A percentile compares a stretch with the other conserved stretches of the same genome.
Conservation (phyloP, 2,329 filamentous ascomycete genomes). For the Monilinia polystroma region DNA sequence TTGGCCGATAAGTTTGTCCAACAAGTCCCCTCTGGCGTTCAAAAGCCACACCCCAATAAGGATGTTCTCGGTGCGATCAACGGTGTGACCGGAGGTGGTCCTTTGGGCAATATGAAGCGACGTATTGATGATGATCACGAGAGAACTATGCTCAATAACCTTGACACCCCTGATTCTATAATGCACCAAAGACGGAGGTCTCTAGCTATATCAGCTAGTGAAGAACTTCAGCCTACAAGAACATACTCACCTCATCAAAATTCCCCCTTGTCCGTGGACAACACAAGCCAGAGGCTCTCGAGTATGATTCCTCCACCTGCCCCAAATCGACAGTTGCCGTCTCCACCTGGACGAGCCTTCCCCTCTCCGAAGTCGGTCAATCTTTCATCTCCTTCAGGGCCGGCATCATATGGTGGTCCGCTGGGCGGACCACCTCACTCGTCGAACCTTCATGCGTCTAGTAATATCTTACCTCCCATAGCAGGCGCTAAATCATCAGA, state of each 20-base stretch:
- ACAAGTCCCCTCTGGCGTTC: slow-evolving; percentile 27
- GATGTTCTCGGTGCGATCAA: slow-evolving; percentile 23
- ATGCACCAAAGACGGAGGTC: slow-evolving; percentile 31
- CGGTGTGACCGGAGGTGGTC: slow-evolving; percentile 27
- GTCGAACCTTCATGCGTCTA: slow-evolving; percentile 28
- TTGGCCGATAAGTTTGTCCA: slow-evolving; percentile 37
- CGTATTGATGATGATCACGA: slow-evolving; percentile 28
- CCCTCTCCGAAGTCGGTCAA: slow-evolving; percentile 37
- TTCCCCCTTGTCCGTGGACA: slow-evolving; percentile 22
- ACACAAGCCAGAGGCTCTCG: slow-evolving; percentile 27
- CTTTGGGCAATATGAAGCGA: slow-evolving; percentile 36
- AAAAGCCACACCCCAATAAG: slow-evolving; percentile 24
- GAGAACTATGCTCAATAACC: slow-evolving; percentile 27
- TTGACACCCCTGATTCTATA: slow-evolving; percentile 29
- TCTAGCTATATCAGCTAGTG: slow-evolving; percentile 25
- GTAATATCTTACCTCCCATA: slow-evolving; percentile 33
- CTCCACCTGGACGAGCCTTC: slow-evolving; percentile 38
- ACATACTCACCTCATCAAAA: slow-evolving; percentile 31
- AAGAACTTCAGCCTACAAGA: slow-evolving; percentile 32
- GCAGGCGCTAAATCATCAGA: slow-evolving; percentile 31
- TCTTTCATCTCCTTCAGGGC: slow-evolving; percentile 36
- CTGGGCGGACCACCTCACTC: slow-evolving; percentile 29
- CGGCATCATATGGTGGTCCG: slow-evolving; percentile 30
- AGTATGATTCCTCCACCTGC: slow-evolving; percentile 39
- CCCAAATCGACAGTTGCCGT: slow-evolving; percentile 37